Conservation (phyloP, 148 eudicot species). For the Diospyros lotus region DNA sequence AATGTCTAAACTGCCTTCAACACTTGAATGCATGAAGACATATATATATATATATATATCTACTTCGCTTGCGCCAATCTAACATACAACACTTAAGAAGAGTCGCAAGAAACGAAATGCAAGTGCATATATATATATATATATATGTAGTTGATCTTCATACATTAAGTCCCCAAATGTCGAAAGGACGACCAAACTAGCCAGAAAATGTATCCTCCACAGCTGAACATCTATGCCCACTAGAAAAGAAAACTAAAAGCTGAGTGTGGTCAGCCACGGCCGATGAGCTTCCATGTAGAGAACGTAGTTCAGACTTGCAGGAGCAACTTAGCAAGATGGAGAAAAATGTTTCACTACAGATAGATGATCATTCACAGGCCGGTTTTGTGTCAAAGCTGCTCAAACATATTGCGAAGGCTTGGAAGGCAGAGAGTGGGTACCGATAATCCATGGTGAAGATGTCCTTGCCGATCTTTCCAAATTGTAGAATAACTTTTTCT, state of each 20-base stretch:
- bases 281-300: constrained; percentile 13
- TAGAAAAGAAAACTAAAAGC: background rate
- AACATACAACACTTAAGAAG: too few relatives aligned
- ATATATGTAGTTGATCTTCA: background rate
- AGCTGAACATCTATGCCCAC: background rate
- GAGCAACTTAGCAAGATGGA: constrained; percentile 5
- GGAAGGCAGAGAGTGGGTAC: constrained; percentile 85
- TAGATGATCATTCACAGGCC: constrained; percentile 60
- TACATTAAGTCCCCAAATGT: background rate
- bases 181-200: background rate
- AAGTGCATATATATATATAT: background rate
- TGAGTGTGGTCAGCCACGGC: background rate
- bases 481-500: constrained; percentile 77
- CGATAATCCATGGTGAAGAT: constrained; percentile 94
- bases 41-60: background rate
- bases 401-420: constrained; percentile 87
- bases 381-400: constrained; percentile 95
- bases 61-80: too few relatives aligned
- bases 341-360: constrained; percentile 11
- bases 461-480: constrained; percentile 87
- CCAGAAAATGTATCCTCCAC: background rate
- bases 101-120: background rate
- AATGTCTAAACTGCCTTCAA: background rate
- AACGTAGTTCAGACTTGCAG: background rate
- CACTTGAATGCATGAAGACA: background rate